A percentile compares a stretch with the other conserved stretches of the same genome.
phyloP scores from a whole-genome alignment of 306 rosid genomes.

The Astragalus glycyphyllos region DNA sequence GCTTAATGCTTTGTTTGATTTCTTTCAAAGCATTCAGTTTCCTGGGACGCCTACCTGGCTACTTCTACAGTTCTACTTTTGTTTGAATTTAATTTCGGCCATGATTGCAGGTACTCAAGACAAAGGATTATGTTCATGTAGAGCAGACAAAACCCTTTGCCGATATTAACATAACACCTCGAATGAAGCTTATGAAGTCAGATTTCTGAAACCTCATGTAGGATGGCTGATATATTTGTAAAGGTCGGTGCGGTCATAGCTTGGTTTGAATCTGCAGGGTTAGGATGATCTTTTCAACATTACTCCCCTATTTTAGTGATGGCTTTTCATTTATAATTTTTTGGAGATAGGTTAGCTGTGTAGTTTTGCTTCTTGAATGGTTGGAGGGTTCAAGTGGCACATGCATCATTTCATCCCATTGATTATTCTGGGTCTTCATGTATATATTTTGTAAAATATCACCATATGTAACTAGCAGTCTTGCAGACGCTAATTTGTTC shows the following conservation, averaged over 20 bases:
- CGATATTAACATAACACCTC: constrained; percentile 68
- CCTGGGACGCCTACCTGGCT: background rate
- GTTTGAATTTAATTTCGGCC: constrained; percentile 14
- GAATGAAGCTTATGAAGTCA: constrained; percentile 83
- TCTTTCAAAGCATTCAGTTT: constrained; percentile 4
- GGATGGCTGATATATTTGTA: constrained; percentile 65
- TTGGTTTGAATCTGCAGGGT: constrained; percentile 49
- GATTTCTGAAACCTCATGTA: constrained; percentile 72
- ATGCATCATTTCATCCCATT: constrained; percentile 56
- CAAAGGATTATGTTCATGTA: constrained; percentile 89
- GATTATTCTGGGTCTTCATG: constrained; percentile 64
- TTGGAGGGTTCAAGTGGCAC: constrained; percentile 43
- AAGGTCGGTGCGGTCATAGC: constrained; percentile 50
- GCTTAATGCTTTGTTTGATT: constrained; percentile 19
- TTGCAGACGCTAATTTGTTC: constrained; percentile 51
- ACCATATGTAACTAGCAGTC: constrained; percentile 49
- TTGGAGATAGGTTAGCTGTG: constrained; percentile 52
- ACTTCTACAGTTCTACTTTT: constrained; percentile 26
- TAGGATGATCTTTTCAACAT: constrained; percentile 46
- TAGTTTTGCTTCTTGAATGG: constrained; percentile 54
- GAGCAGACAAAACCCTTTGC: constrained; percentile 83
- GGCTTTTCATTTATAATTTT: constrained; percentile 43
- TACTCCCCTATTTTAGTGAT: constrained; percentile 40
- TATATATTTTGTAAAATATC: constrained; percentile 72
- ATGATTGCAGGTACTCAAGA: constrained; percentile 90